Evolutionary conservation across 1,139 yeast species (phyloP).

Genomic region (Yamadazyma friedrichii): DNA sequence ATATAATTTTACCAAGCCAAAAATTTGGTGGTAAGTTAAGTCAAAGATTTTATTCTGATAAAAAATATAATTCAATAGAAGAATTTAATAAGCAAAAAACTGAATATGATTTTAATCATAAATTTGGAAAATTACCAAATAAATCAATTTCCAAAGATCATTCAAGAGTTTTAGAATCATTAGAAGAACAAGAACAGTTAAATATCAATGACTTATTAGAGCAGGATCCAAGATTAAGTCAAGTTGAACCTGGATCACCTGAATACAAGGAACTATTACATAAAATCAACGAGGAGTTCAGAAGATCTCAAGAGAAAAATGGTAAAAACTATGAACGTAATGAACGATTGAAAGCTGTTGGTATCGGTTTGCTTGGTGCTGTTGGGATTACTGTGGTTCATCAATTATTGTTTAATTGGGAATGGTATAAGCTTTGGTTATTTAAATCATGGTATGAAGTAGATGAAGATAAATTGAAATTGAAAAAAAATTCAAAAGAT

Average conservation of each 20-base stretch:
- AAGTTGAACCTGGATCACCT: slow-evolving; percentile 31
- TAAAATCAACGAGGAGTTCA: slow-evolving; percentile 29
- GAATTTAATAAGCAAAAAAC: slow-evolving; percentile 40
- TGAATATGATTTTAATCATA: slow-evolving; percentile 33
- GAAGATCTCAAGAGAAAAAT: slow-evolving; percentile 21
- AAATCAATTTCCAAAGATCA: slow-evolving; percentile 12
- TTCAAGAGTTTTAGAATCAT: slow-evolving; percentile 10
- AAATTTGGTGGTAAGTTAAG: no score
- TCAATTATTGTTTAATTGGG: slow-evolving; percentile 43
- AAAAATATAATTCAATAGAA: slow-evolving; percentile 25
- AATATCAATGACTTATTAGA: slow-evolving; percentile 27
- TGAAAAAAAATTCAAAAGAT: slow-evolving; percentile 23
- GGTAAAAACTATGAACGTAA: slow-evolving; percentile 25
- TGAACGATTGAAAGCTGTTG: slow-evolving; percentile 38
- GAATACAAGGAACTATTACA: slow-evolving; percentile 38
- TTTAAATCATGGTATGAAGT: slow-evolving; percentile 29
- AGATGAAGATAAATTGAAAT: slow-evolving; percentile 23
- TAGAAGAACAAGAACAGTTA: slow-evolving; percentile 15
- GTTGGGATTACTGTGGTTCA: slow-evolving; percentile 35
- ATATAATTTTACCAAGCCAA: no score
- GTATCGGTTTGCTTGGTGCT: slow-evolving; percentile 30
- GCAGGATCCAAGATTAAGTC: slow-evolving; percentile 34
- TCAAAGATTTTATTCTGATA: slow-evolving; percentile 12
- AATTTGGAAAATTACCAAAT: slow-evolving; percentile 28
- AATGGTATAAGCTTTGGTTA: slow-evolving; percentile 26